Evolutionary conservation across 2,329 filamentous ascomycete genomes (phyloP), one percentile per base, ranked within the genome.

Genomic region (Dendryphion nanum): DNA sequence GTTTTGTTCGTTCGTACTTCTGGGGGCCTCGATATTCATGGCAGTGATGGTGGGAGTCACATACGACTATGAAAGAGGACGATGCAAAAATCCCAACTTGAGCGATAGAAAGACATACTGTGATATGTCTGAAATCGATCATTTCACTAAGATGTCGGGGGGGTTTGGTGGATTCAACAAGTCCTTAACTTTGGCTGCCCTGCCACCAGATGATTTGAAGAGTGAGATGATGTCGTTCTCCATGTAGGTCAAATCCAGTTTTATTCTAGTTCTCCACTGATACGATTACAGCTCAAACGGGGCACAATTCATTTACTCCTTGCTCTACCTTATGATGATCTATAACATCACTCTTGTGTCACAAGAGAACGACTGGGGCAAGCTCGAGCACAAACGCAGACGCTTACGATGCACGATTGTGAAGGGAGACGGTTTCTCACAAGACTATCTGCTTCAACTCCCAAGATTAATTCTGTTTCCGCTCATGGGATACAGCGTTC

Each of bases 251-350:
- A 13, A 12, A 12, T 18, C 15, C 23, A 6, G 8, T 33, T 21
- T 10, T 35, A 14, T 8, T n/a, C 8, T n/a, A n/a, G 23, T n/a
- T 30, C 10, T 15, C 10, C 18, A 8, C 37, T 48, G 12, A 47
- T 19, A 16, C 8, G 18, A 4, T 15, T 8, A 15, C n/a, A 55
- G 51, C 23, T 55, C 52, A 23, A 61, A 60, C 38, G 55, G 55
- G 16, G 57, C 55, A 5, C 54, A 61, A 32, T 55, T 59, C 28
- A 50, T 61, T 14, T 62, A 59, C 38, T 58, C 53, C 2, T 42
- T 61, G 4, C 44, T 61, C 2, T 61, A 61, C 37, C 42, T 60
- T 4, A 53, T 62, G 40, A 33, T 63, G 24, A 53, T 61, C 15
- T 62, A 62, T 34, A 59, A 62, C 36, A 45, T 61, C 33, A 59